Base-by-base conservation (phyloP, 2,329 filamentous ascomycete genomes). In the Lachnellula cervina region DNA sequence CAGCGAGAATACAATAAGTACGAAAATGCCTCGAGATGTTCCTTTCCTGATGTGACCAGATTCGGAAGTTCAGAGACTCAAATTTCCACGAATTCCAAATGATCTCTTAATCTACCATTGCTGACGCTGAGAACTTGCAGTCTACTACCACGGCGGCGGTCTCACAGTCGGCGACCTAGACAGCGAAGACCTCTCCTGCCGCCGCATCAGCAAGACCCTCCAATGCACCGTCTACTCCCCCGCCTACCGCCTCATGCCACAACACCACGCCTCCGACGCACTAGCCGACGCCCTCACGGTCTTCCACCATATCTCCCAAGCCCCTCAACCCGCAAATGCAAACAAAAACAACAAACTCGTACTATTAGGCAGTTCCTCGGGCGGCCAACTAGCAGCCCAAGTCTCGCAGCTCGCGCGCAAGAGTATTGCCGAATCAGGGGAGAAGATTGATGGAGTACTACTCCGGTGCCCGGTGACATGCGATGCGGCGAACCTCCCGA, bases 71-170 rank as follows among this genome's bases (percentile, higher is more conserved):
- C 21, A 2, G 21, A 21, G 21, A 21, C 21, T 21, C 21, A 2
- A 21, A 2, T 21, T 21, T 4, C 4, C 21, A 21, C 2, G 21
- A 21, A 21, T 4, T 21, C 2, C 21, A 21, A 21, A 21, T 4
- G 21, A 21, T 21, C 21, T 21, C 21, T 21, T 21, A 21, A 21
- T 21, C 21, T 21, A 21, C 21, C 21, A 21, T 2, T 4, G 21
- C 21, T 21, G 21, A 21, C 21, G 2, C 21, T 21, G 21, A 21
- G 21, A 21, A 21, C 21, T 21, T 21, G 4, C 21, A 21, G 21
- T 79, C 17, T 79, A 79, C 63, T 76, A 74, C 60, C 77, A 80
- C 59, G 77, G 77, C 9, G 77, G 77, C 14, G 76, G 75, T 0
- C 66, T 80, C 2, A 66, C 66, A 28, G 74, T 79, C 34, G 77